phyloP scores from a whole-genome alignment of 371 early-diverging fungal species.

The Smittium culicis region DNA sequence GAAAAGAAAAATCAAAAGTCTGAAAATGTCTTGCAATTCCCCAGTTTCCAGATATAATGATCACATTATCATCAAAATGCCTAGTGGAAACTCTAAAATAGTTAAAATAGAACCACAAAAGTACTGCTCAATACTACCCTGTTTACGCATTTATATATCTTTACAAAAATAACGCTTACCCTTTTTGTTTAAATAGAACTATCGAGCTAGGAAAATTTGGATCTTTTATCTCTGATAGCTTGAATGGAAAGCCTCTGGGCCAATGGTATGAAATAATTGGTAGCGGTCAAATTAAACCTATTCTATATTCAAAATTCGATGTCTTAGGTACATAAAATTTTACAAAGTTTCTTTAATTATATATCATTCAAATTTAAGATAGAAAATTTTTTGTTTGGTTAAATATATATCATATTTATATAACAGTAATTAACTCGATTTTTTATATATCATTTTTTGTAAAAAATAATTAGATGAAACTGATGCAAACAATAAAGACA shows the following conservation, averaged over 20 bases:
- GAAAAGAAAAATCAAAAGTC: too few species aligned
- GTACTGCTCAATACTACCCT: conserved; percentile 10
- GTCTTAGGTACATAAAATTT: conserved; percentile 15
- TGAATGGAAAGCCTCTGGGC: conserved; percentile 73
- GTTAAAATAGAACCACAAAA: conserved; percentile 48
- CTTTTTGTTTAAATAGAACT: conserved; percentile 11
- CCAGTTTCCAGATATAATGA: conserved; percentile 38
- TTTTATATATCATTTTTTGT: too few species aligned
- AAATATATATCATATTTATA: too few species aligned
- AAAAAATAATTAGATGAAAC: conserved; percentile 58
- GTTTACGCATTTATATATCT: neutral
- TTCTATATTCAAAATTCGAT: conserved; percentile 19
- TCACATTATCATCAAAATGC: conserved; percentile 62
- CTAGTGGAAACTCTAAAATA: conserved; percentile 71
- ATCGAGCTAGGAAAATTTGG: conserved; percentile 89
- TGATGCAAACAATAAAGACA: conserved; percentile 68
- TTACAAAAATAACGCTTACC: neutral
- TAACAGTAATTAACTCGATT: too few species aligned
- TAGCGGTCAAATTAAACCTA: conserved; percentile 22
- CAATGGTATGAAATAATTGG: conserved; percentile 68
- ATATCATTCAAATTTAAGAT: neutral
- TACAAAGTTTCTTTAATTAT: neutral
- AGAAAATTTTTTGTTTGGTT: neutral
- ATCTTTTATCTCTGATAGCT: conserved; percentile 50
- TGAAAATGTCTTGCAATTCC: neutral